These are phyloP conservation scores for Pinguiococcus pyrenoidosus DNA, from an alignment of 108 stramenopile genomes.

Conservation along the genomic window DNA sequence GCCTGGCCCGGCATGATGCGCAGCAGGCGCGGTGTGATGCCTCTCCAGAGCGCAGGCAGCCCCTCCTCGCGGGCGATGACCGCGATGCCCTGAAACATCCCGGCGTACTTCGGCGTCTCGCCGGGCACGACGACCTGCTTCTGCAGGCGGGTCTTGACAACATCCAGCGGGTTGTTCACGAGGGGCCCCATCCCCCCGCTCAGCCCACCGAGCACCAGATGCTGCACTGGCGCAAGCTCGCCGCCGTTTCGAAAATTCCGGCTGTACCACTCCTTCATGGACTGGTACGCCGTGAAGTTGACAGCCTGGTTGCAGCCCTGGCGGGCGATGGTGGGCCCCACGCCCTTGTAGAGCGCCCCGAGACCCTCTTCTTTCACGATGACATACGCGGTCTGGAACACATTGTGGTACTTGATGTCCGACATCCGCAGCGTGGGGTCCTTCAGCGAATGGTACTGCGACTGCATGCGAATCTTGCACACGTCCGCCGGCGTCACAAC, in stretches of 20 bases:
- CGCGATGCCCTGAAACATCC: conserved; percentile 56
- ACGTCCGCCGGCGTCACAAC: conserved; percentile 43
- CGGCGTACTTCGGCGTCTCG: conserved; percentile 61
- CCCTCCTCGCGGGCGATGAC: conserved; percentile 85
- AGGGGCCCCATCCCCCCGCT: conserved; percentile 84
- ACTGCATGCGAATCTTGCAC: conserved; percentile 88
- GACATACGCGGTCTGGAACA: conserved; percentile 66
- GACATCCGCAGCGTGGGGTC: conserved; percentile 60
- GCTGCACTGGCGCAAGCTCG: conserved; percentile 62
- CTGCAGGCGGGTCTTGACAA: conserved; percentile 88
- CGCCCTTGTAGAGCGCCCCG: conserved; percentile 71
- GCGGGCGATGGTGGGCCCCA: conserved; percentile 82
- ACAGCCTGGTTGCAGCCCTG: conserved; percentile 98
- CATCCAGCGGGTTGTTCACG: conserved; percentile 84
- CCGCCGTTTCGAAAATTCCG: no score
- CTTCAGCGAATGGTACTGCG: conserved; percentile 67
- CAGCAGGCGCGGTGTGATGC: conserved; percentile 81
- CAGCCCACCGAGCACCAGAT: conserved; percentile 74
- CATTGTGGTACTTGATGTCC: conserved; percentile 68
- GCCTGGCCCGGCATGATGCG: conserved; percentile 93
- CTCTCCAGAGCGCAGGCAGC: conserved; percentile 79
- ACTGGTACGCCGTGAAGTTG: conserved; percentile 84
- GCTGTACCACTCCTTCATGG: conserved; percentile 53
- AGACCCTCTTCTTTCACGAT: conserved; percentile 80
- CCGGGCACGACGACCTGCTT: conserved; percentile 68